Evolutionary conservation across 148 eudicot genomes (phyloP), one percentile per base, ranked within the genome.

Genomic region (Chenopodium berlandieri): DNA sequence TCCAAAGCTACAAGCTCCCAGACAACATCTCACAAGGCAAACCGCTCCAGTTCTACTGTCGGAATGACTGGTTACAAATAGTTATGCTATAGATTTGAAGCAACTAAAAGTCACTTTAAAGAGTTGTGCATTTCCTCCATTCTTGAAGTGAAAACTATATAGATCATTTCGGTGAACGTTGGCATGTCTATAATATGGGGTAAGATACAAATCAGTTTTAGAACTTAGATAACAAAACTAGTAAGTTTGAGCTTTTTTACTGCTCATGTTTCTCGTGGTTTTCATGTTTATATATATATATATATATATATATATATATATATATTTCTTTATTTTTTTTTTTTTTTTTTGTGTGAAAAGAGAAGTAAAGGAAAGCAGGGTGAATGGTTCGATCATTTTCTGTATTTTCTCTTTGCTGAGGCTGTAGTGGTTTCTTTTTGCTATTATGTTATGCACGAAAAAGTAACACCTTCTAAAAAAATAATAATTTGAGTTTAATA

Each of bases 41-140:
- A 88, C 76, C 94, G 89, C 63, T 65, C 94, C 32, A 87, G 78
- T 69, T 88, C 97, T 22, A 84, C 88, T 44, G 90, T 91, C 17
- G 97, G 98, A 77, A 92, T 92, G 98, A 86, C 94, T 56, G 93
- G 98, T 50, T 87, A 82, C 70, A 89, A 88, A n/a, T 92, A 60
- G 62, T 37, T 50, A 40, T 44, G 31, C 44, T 23, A 63, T 34
- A 75, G 31, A 8, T 27, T 48, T 48, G 31, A 19, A 4, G 8
- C 44, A n/a, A 74, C 31, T 80, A 40, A 62, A 88, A 13, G 62
- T 65, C 60, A 20, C 27, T n/a, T 34, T 75, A 20, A 27, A 74
- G 56, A 50, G 54, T 58, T 47, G 73, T 73, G 75, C 75, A 72
- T 44, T 47, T 31, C 77, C 77, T 60, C 66, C 48, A 62, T 31